Base-by-base conservation (phyloP, 2,329 filamentous ascomycete species). In the Exophiala mesophila region DNA sequence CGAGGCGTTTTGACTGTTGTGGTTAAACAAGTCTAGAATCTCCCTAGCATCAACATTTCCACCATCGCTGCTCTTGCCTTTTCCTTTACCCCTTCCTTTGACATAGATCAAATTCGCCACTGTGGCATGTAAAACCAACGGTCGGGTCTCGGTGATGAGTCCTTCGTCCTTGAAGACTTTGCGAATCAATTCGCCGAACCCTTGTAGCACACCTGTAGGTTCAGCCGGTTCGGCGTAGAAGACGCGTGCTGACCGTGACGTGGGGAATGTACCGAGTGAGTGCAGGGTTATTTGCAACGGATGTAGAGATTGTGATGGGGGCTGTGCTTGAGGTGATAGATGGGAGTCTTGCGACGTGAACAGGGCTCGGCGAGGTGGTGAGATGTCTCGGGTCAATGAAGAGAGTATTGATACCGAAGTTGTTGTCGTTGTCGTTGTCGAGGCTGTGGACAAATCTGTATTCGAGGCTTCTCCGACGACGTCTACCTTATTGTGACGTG, bases 51-150 rank as follows among this genome's bases (percentile, higher is more conserved):
- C 73, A 54, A 82, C n/a, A 50, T 53, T 29, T 48, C 55, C 4
- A 50, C 55, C 20, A 23, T 10, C 38, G 47, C 18, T n/a, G 20
- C 18, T 34, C n/a, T 26, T 20, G 26, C 39, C 6, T 29, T 8
- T 16, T 18, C 17, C 32, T 26, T 41, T 15, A 30, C 45, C 20
- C 26, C 41, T 45, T 30, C 17, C 17, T 23, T 46, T 47, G 24
- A 62, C 79, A 59, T 95, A 94, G 10, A 88, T 77, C 0, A 88
- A 94, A 62, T 96, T 95, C 37, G 92, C 66, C 3, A 96, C 68
- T 0, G 90, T 96, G 13, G 86, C 88, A 59, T 96, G 90, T 38
- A 96, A 65, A 15, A 85, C 73, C 49, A 96, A 62, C 5, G 78
- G 75, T 41, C 86, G 68, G 9, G 68, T 42, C 26, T 57, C 53